Evolutionary conservation across 768 basidiomycete genomes (phyloP), one percentile per base, ranked within the genome.

Genomic region (Tylopilus sp.): DNA sequence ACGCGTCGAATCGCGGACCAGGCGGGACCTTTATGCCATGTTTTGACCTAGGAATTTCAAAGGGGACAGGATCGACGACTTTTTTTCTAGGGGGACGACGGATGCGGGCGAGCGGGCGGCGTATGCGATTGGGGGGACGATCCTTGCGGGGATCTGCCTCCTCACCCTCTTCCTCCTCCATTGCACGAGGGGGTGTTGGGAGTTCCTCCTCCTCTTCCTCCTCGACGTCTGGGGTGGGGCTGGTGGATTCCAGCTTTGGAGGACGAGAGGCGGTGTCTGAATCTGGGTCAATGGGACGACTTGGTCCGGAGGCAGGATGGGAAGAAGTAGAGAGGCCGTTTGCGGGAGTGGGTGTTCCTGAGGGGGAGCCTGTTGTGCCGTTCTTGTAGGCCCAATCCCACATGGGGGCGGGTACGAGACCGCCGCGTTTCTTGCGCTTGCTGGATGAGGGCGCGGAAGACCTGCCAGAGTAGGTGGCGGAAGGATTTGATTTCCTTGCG

Each of bases 311-410:
- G 6, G 47, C 6, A 2, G 50, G 17, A 13, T 50, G 22, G 2
- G 33, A 7, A 21, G 55, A 20, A 6, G 57, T 28, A 28, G 56
- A 46, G 35, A 47, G 50, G 35, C 25, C 2, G 25, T 40, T 48
- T 15, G 47, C 54, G 8, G 52, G 51, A 2, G 53, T 31, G 15
- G 52, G 48, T 8, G 56, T 36, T 21, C 56, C 40, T 12, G 52
- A 33, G 40, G 63, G 49, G 17, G 60, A 48, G 70, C n/a, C 51
- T 11, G 50, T 39, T 2, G 70, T 44, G 53, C 55, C 67, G 44
- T 69, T 74, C 65, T 81, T 82, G 58, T 77, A 77, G 13, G 83
- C 88, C 89, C 90, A 92, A 22, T 79, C 88, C 90, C 89, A 91
- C 87, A 91, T 91, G 48, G 81, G 81, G 31, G 83, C 83, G 25